Evolutionary conservation across 1,284 basidiomycete species (phyloP).

Genomic region (Psilocybe mexicana): DNA sequence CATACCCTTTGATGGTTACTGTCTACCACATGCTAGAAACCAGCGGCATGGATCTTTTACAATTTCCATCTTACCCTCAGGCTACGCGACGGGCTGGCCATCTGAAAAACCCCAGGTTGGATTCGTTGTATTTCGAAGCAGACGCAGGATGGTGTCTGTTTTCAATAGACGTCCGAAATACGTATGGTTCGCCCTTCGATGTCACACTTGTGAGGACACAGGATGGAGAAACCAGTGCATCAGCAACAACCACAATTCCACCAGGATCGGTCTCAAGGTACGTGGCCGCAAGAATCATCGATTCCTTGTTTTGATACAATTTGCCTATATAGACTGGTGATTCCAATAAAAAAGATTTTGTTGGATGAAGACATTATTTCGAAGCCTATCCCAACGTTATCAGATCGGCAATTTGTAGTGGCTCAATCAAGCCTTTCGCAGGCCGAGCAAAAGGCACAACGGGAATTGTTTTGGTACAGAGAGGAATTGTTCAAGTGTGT

Average conservation of each 20-base stretch:
- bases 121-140: conserved; percentile 43
- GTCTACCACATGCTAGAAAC: conserved; percentile 93
- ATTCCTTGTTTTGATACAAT: conserved; percentile 2
- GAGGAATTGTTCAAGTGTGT: conserved; percentile 78
- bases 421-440: conserved; percentile 66
- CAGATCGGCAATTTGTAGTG: conserved; percentile 91
- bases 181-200: conserved; percentile 87
- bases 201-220: conserved; percentile 72
- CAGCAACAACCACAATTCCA: conserved; percentile 65
- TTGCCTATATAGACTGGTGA: conserved; percentile 60
- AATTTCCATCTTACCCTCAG: conserved; percentile 48
- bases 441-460: conserved; percentile 60
- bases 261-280: conserved; percentile 85
- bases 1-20: conserved; percentile 84
- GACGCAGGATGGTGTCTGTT: conserved; percentile 80
- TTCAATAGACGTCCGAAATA: conserved; percentile 85
- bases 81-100: conserved; percentile 16
- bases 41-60: conserved; percentile 75
- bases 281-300: conserved; percentile 8
- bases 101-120: conserved; percentile 19
- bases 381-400: conserved; percentile 79
- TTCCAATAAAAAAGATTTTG: conserved; percentile 75
- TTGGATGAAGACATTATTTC: conserved; percentile 60
- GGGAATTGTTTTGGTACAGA: conserved; percentile 92
- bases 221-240: conserved; percentile 51